These are phyloP conservation scores for Chlamydomonas schloesseri DNA, from an alignment of 139 green algal species.

Conservation along the genomic window DNA sequence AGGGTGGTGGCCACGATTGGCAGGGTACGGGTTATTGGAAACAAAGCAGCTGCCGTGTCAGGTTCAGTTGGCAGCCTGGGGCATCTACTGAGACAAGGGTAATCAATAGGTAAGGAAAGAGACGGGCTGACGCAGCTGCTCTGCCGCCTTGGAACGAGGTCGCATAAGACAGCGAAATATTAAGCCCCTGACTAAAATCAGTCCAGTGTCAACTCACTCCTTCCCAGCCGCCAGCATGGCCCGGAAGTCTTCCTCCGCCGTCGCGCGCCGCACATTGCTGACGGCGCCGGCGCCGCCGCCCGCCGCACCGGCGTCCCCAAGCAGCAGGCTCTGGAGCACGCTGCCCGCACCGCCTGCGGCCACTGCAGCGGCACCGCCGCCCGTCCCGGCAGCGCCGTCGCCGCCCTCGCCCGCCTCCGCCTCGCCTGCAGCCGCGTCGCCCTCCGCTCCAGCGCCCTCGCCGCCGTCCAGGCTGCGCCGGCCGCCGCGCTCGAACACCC, in stretches of 20 bases:
- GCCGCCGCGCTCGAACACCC: neutral
- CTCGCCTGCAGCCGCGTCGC: neutral
- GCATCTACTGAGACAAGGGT: no score
- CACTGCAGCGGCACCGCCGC: neutral
- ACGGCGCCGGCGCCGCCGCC: neutral
- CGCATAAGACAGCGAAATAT: no score
- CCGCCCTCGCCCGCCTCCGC: neutral
- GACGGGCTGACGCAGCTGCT: no score
- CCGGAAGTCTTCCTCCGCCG: constrained; percentile 15
- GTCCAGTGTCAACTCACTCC: neutral
- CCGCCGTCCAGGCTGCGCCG: neutral
- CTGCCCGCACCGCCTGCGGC: neutral
- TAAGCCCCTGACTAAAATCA: no score
- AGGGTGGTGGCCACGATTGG: neutral
- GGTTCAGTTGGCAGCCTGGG: no score
- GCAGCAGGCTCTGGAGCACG: no score
- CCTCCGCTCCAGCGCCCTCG: neutral
- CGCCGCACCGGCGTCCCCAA: neutral
- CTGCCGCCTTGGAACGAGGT: no score
- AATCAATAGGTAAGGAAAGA: no score
- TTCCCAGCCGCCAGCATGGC: constrained; percentile 11
- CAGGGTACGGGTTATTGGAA: neutral
- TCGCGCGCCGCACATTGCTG: neutral
- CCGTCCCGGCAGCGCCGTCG: neutral
- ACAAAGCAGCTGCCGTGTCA: neutral